phyloP scores from a whole-genome alignment of 2,329 filamentous ascomycete genomes.

The Paraphoma chrysanthemicola region DNA sequence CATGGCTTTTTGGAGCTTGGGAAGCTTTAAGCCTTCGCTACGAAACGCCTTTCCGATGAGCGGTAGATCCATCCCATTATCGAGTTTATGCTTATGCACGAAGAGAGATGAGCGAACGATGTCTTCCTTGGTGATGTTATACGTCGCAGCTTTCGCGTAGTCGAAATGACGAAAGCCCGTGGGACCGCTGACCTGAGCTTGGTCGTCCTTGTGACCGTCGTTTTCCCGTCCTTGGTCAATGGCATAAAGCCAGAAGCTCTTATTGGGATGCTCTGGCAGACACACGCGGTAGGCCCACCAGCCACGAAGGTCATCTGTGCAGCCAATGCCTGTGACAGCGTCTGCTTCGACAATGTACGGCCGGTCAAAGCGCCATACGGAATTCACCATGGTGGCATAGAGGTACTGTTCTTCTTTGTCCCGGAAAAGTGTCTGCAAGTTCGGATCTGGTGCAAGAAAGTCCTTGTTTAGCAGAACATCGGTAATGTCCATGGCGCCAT shows the following conservation, averaged over 20 bases:
- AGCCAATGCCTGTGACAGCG: background rate
- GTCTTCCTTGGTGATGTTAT: conserved; percentile 22
- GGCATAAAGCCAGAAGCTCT: conserved; percentile 1
- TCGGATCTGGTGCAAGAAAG: background rate
- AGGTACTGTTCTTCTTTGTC: background rate
- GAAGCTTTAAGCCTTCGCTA: background rate
- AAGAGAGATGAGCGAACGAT: conserved; percentile 10
- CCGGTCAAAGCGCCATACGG: background rate
- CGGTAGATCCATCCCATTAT: background rate
- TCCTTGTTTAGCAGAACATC: background rate
- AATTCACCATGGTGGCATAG: background rate
- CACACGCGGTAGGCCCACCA: background rate
- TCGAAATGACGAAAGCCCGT: conserved; percentile 3
- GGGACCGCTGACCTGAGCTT: conserved; percentile 3
- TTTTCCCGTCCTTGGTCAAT: background rate
- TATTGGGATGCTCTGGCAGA: background rate
- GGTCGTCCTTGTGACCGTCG: background rate
- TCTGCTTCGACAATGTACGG: conserved; percentile 3
- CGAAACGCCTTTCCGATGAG: background rate
- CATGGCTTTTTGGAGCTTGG: background rate
- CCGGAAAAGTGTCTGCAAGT: background rate
- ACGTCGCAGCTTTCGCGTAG: conserved; percentile 14
- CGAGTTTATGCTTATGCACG: conserved; percentile 1
- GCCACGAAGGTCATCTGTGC: background rate
- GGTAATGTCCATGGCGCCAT: no score